Conservation (phyloP, 2,329 filamentous ascomycete species). For the Phyllosticta paracitricarpa region DNA sequence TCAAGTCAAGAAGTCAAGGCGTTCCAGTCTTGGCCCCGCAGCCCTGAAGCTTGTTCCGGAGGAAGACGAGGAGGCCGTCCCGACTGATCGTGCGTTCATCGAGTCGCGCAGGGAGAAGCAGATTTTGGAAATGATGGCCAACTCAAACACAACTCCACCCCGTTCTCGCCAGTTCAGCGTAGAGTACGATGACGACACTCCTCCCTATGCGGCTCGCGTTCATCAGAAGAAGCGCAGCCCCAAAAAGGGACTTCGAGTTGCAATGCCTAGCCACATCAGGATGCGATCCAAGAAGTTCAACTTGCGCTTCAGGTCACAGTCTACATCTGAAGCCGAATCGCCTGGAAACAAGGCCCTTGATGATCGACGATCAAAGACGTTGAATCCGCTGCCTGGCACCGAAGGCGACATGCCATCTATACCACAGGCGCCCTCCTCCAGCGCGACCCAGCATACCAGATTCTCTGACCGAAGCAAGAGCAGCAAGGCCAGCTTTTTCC, state of each 20-base stretch:
- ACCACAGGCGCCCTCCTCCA: no score
- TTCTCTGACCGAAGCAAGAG: no score
- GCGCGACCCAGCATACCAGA: no score
- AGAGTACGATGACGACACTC: not conserved
- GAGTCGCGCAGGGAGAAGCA: conserved; percentile 30
- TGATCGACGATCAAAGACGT: not conserved
- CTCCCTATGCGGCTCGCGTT: not conserved
- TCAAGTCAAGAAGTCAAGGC: not conserved
- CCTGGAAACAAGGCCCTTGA: not conserved
- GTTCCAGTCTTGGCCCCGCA: not conserved
- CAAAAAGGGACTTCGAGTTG: not conserved
- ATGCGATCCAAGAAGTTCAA: not conserved
- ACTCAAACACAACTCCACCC: conserved; percentile 11
- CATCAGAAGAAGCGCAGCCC: not conserved
- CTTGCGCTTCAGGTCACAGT: not conserved
- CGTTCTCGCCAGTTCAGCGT: not conserved
- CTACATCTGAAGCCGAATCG: not conserved
- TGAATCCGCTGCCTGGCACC: not conserved
- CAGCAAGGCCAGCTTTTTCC: not conserved
- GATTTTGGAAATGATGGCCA: conserved; percentile 22
- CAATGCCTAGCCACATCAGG: not conserved
- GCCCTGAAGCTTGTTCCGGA: conserved; percentile 13
- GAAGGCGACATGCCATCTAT: not conserved
- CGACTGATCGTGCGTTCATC: conserved; percentile 29
- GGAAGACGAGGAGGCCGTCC: conserved; percentile 16